These are phyloP conservation scores for Calonectria fujianensis DNA, from an alignment of 2,329 filamentous ascomycete species.

Conservation along the genomic window DNA sequence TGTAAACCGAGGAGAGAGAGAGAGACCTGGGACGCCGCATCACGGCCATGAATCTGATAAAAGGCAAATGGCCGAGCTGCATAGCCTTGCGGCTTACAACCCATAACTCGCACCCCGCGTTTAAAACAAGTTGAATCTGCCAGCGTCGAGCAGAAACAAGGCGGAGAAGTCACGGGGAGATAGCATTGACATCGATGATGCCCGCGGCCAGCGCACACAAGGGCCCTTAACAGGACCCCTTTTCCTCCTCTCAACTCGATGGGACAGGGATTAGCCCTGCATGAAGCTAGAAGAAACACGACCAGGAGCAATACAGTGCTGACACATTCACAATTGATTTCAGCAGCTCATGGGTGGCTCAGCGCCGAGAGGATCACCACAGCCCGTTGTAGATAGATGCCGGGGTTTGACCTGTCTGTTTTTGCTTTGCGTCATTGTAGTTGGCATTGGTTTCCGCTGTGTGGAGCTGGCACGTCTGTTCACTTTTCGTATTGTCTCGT, in stretches of 20 bases:
- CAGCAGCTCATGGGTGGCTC: constrained; percentile 30
- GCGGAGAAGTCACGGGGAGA: background rate
- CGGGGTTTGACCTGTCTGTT: background rate
- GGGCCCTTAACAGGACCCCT: background rate
- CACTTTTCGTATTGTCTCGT: constrained; percentile 16
- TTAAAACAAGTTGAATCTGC: constrained; percentile 11
- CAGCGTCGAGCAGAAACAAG: constrained; percentile 19
- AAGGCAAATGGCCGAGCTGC: background rate
- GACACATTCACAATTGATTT: constrained; percentile 24
- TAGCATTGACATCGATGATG: background rate
- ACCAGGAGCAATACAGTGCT: constrained; percentile 29
- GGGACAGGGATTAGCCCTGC: constrained; percentile 25
- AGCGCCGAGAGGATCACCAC: constrained; percentile 18
- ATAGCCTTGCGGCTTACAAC: background rate
- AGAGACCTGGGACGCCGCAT: background rate
- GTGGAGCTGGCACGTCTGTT: background rate
- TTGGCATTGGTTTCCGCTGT: background rate
- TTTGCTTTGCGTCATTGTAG: background rate
- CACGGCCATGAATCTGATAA: background rate
- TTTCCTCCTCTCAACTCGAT: background rate
- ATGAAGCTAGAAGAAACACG: constrained; percentile 4
- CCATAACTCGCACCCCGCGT: background rate
- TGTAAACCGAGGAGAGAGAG: background rate
- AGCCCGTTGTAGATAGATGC: constrained; percentile 7
- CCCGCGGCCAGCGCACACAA: constrained; percentile 14